Evolutionary conservation across 768 basidiomycete genomes (phyloP).

Genomic region (Tremella yokohamensis): DNA sequence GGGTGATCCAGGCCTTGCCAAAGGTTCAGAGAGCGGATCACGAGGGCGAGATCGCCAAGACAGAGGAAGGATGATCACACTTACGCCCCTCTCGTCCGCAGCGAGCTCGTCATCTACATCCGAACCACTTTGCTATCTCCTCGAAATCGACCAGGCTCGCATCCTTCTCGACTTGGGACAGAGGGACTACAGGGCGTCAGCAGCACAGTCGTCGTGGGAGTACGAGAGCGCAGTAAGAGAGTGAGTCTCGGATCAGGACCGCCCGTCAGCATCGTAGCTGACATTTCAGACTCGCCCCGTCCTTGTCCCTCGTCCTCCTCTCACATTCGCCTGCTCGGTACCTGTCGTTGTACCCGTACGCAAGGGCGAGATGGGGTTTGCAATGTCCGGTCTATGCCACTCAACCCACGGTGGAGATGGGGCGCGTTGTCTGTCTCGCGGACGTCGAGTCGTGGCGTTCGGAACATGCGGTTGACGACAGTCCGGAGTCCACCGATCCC

Average conservation of each 20-base stretch:
- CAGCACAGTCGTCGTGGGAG: constrained; percentile 29
- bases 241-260: constrained; percentile 29
- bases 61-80: constrained; percentile 71
- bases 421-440: constrained; percentile 81
- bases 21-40: too few species aligned
- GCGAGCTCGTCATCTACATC: constrained; percentile 53
- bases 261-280: not conserved
- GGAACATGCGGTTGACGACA: constrained; percentile 43
- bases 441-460: constrained; percentile 69
- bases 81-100: constrained; percentile 78
- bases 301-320: constrained; percentile 82
- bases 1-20: too few species aligned
- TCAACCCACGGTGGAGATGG: constrained; percentile 93
- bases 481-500: constrained; percentile 8
- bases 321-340: constrained; percentile 90
- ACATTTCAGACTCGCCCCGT: constrained; percentile 64
- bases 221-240: constrained; percentile 49
- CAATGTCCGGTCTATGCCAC: constrained; percentile 90
- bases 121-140: constrained; percentile 68
- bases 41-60: too few species aligned
- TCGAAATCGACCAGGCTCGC: constrained; percentile 88
- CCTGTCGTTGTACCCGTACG: constrained; percentile 88
- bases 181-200: constrained; percentile 39
- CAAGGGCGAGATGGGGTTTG: constrained; percentile 79
- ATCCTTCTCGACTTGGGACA: constrained; percentile 95